Conservation (phyloP, 352 stramenopile genomes). For the Globisporangium nagaii region DNA sequence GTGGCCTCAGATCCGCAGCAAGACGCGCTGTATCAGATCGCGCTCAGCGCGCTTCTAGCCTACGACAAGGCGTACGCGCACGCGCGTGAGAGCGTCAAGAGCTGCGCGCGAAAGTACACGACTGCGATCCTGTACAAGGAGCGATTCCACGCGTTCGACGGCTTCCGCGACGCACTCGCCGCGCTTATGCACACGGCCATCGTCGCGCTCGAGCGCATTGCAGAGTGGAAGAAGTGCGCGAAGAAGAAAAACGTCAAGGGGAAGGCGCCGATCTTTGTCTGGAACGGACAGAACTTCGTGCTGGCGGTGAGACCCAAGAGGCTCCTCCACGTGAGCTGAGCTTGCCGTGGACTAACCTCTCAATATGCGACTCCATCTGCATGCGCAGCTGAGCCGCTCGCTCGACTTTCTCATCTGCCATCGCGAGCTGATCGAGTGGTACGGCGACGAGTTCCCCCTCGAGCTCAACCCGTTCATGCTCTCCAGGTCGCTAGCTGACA, state of each 20-base stretch:
- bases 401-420: slow-evolving; percentile 38
- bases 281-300: slow-evolving; percentile 49
- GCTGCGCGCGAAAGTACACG: slow-evolving; percentile 27
- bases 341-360: slow-evolving; percentile 8
- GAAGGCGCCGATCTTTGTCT: slow-evolving; percentile 32
- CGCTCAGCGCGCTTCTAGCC: slow-evolving; percentile 14
- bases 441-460: slow-evolving; percentile 68
- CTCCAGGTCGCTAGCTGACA: slow-evolving; percentile 40
- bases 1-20: slow-evolving; percentile 1
- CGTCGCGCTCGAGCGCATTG: slow-evolving; percentile 31
- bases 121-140: slow-evolving; percentile 43
- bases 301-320: slow-evolving; percentile 13
- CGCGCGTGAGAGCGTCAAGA: slow-evolving; percentile 9
- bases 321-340: slow-evolving; percentile 1
- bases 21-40: slow-evolving; percentile 32
- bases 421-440: slow-evolving; percentile 50
- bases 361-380: background rate
- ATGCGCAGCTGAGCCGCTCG: slow-evolving; percentile 33
- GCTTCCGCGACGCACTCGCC: slow-evolving; percentile 26
- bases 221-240: slow-evolving; percentile 22
- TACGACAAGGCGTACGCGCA: slow-evolving; percentile 34
- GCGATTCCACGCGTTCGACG: slow-evolving; percentile 60
- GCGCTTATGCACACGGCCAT: slow-evolving; percentile 24
- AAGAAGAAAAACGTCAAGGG: background rate
- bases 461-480: slow-evolving; percentile 65